phyloP scores from a whole-genome alignment of 345 rosid genomes.

The Cardiospermum halicacabum region DNA sequence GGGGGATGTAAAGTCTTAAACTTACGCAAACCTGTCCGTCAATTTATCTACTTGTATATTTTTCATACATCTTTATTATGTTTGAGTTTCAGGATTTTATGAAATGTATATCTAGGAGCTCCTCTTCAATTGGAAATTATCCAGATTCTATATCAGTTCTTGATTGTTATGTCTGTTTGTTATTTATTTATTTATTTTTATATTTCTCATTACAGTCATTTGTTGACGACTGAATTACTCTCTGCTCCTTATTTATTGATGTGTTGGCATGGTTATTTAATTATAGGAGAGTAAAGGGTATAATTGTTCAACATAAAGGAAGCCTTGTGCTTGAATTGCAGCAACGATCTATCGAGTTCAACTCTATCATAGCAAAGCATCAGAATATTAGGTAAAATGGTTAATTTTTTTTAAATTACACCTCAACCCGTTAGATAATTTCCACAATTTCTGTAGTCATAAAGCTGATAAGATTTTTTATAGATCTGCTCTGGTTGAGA shows the following conservation, averaged over 20 bases:
- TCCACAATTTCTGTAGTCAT: conserved; percentile 4
- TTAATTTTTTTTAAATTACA: conserved; percentile 8
- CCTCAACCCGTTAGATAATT: conserved; percentile 9
- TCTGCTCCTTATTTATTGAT: background rate
- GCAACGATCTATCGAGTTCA: conserved; percentile 95
- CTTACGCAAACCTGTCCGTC: background rate
- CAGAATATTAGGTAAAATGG: conserved; percentile 61
- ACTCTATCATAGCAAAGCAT: conserved; percentile 84
- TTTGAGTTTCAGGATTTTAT: background rate
- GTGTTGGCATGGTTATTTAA: conserved; percentile 10
- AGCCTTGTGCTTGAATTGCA: conserved; percentile 97
- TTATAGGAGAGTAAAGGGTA: conserved; percentile 75
- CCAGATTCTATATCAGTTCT: background rate
- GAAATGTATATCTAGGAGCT: background rate
- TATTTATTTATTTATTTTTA: no score
- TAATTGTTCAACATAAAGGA: conserved; percentile 68
- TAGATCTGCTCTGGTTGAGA: conserved; percentile 88
- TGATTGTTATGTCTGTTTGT: background rate
- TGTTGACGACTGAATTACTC: background rate
- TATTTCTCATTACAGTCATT: background rate
- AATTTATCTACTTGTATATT: background rate
- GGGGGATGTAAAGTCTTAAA: background rate
- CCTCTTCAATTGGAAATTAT: background rate
- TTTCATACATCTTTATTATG: background rate
- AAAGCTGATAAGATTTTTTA: conserved; percentile 29